Evolutionary conservation across 164 flowering plant genomes (phyloP).

Genomic region (Magnolia sinica): DNA sequence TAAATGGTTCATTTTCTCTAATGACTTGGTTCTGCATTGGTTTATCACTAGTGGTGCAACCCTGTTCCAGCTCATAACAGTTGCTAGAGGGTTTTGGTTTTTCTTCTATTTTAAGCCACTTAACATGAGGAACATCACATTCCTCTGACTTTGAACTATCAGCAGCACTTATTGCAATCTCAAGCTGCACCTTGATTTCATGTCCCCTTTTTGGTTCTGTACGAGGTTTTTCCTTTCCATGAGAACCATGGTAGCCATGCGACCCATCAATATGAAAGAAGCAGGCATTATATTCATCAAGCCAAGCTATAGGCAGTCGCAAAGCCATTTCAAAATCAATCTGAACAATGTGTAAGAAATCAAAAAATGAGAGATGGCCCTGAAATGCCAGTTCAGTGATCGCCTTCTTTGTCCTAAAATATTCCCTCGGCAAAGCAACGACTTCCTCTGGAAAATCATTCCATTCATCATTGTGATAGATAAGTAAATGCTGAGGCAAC

Average conservation of each 20-base stretch:
- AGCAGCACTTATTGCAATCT: slow-evolving; percentile 56
- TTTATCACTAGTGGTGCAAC: slow-evolving; percentile 24
- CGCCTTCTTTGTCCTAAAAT: slow-evolving; percentile 47
- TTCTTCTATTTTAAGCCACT: slow-evolving; percentile 30
- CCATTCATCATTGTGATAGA: slow-evolving; percentile 67
- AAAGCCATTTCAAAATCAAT: slow-evolving; percentile 55
- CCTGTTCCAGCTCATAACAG: slow-evolving; percentile 22
- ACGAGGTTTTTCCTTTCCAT: slow-evolving; percentile 13
- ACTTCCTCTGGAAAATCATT: slow-evolving; percentile 49
- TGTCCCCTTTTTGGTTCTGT: slow-evolving; percentile 29
- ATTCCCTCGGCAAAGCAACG: slow-evolving; percentile 38
- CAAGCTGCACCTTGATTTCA: slow-evolving; percentile 70
- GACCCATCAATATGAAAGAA: slow-evolving; percentile 55
- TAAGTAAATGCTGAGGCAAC: slow-evolving; percentile 60
- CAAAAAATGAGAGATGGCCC: slow-evolving; percentile 45
- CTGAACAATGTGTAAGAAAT: slow-evolving; percentile 63
- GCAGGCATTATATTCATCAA: slow-evolving; percentile 70
- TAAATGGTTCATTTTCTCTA: slow-evolving; percentile 23
- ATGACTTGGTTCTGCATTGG: slow-evolving; percentile 21
- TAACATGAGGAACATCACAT: slow-evolving; percentile 37
- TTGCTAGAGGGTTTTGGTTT: slow-evolving; percentile 17
- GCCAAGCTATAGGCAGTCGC: slow-evolving; percentile 78
- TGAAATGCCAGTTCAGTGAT: slow-evolving; percentile 48
- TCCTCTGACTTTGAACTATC: slow-evolving; percentile 37
- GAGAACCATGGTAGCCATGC: slow-evolving; percentile 18